Conservation (phyloP, 139 green algal species). For the Zygnema circumcarinatum region DNA sequence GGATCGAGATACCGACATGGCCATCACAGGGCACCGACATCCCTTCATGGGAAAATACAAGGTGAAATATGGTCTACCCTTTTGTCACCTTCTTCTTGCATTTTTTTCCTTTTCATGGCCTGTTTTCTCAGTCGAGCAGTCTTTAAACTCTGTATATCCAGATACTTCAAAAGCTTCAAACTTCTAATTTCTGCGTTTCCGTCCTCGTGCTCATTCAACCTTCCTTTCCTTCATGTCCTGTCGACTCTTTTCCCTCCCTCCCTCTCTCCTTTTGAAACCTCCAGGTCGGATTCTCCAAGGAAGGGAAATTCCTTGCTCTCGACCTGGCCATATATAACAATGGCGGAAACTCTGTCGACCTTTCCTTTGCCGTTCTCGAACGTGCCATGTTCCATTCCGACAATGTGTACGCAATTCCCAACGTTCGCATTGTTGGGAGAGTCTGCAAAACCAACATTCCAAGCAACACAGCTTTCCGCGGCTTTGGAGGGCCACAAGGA, state of each 20-base stretch:
- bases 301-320: conserved; percentile 77
- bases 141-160: no score
- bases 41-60: conserved; percentile 72
- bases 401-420: conserved; percentile 68
- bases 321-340: conserved; percentile 91
- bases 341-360: conserved; percentile 84
- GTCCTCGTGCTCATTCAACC: neutral
- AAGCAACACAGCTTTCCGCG: conserved; percentile 93
- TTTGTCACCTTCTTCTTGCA: conserved; percentile 52
- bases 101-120: no score
- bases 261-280: neutral
- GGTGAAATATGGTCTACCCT: conserved; percentile 25
- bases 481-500: conserved; percentile 92
- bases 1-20: conserved; percentile 75
- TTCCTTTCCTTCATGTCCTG: neutral
- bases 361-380: conserved; percentile 85
- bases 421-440: conserved; percentile 74
- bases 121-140: no score
- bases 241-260: neutral
- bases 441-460: conserved; percentile 87
- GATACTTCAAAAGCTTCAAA: no score
- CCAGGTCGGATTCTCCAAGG: conserved; percentile 73
- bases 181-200: neutral
- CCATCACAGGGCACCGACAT: conserved; percentile 64
- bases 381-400: conserved; percentile 87